These are phyloP conservation scores for Leptographium wingfieldii DNA, from an alignment of 2,329 filamentous ascomycete genomes.

Conservation along the genomic window DNA sequence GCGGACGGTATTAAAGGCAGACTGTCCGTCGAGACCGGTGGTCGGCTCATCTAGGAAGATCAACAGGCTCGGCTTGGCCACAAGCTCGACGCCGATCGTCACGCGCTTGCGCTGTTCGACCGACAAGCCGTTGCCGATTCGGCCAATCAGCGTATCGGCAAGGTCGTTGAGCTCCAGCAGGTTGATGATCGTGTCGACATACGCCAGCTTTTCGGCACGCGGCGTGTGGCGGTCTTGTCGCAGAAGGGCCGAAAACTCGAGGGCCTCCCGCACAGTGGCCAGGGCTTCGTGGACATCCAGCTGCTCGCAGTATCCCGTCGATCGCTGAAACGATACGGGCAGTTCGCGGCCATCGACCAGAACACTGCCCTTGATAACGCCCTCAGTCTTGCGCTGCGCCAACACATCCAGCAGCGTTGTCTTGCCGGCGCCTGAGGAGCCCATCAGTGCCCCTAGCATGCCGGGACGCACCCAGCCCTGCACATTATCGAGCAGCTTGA, in stretches of 20 bases:
- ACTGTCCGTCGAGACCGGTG: constrained; percentile 54
- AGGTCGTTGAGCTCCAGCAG: constrained; percentile 36
- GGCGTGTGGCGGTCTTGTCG: constrained; percentile 49
- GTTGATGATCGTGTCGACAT: constrained; percentile 69
- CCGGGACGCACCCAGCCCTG: constrained; percentile 65
- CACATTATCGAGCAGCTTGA: constrained; percentile 38
- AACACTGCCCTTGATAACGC: constrained; percentile 35
- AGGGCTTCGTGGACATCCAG: constrained; percentile 49
- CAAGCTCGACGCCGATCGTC: constrained; percentile 49
- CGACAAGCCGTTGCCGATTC: constrained; percentile 38
- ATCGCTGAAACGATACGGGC: constrained; percentile 45
- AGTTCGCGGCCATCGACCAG: constrained; percentile 44
- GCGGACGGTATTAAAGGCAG: constrained; percentile 51
- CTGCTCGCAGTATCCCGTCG: constrained; percentile 50
- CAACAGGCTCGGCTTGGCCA: constrained; percentile 45
- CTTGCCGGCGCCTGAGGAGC: constrained; percentile 75
- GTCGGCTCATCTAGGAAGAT: constrained; percentile 52
- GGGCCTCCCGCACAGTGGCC: constrained; percentile 50
- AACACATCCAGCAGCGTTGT: constrained; percentile 74
- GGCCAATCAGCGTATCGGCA: constrained; percentile 33
- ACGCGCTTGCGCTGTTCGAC: constrained; percentile 42
- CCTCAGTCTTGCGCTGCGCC: constrained; percentile 47
- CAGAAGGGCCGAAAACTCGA: constrained; percentile 50
- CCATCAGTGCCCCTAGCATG: constrained; percentile 66
- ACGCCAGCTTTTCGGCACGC: constrained; percentile 56